Conservation (phyloP, 1,139 yeast species). For the Yamadazyma dendronema region DNA sequence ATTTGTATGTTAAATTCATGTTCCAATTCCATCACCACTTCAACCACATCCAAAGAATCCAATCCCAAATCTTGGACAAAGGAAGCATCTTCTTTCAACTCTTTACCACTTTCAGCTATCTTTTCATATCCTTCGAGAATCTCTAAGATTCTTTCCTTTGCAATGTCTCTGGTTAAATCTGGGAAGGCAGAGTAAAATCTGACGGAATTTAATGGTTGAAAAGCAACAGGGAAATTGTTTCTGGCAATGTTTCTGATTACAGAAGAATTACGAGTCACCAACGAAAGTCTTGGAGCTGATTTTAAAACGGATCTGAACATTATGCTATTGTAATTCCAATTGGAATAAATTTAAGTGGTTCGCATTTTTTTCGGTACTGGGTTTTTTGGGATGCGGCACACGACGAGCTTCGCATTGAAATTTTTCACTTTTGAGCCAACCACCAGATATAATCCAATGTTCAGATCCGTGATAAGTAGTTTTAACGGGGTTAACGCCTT, state of each 20-base stretch:
- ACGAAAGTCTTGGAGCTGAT: constrained; percentile 9
- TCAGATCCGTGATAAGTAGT: constrained; percentile 10
- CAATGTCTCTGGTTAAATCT: constrained; percentile 64
- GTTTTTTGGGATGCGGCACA: background rate
- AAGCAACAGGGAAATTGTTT: no score
- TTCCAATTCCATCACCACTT: constrained; percentile 87
- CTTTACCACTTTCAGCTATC: constrained; percentile 43
- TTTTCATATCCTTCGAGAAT: constrained; percentile 81
- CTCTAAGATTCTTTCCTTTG: constrained; percentile 73
- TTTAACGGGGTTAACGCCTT: constrained; percentile 7
- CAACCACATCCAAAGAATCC: constrained; percentile 86
- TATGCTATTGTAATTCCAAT: constrained; percentile 11
- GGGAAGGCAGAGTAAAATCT: constrained; percentile 65
- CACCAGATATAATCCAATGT: constrained; percentile 11
- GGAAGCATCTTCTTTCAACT: constrained; percentile 56
- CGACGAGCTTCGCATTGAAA: constrained; percentile 2
- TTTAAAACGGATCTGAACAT: constrained; percentile 40
- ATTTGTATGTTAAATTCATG: constrained; percentile 76
- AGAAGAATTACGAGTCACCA: no score
- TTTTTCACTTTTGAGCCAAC: no score
- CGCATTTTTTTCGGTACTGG: no score
- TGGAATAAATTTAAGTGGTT: constrained; percentile 13
- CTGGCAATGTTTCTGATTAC: background rate
- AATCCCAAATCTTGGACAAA: constrained; percentile 77
- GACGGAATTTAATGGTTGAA: constrained; percentile 17